phyloP scores from a whole-genome alignment of 805 yeast genomes.

The Cyberlindnera samutprakarnensis region DNA sequence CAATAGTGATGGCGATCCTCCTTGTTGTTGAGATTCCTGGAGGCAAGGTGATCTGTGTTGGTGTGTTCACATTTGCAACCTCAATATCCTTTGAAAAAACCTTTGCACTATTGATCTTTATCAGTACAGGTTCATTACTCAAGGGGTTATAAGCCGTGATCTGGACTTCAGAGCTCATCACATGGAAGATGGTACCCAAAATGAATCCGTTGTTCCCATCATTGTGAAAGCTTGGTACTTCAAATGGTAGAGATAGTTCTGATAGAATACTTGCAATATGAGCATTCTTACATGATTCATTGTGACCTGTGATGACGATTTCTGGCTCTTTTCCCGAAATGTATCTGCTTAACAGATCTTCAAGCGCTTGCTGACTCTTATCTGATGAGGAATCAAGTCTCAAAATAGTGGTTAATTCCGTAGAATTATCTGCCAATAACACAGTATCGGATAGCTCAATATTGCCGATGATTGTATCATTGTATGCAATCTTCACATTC shows the following conservation, averaged over 20 bases:
- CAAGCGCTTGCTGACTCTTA: constrained; percentile 17
- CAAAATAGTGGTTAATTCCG: constrained; percentile 10
- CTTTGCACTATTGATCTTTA: constrained; percentile 36
- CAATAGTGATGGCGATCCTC: constrained; percentile 39
- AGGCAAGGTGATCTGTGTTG: constrained; percentile 35
- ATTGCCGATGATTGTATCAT: constrained; percentile 29
- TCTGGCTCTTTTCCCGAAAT: constrained; percentile 31
- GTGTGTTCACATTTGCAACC: constrained; percentile 37
- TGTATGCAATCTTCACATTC: constrained; percentile 24
- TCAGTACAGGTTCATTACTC: constrained; percentile 34
- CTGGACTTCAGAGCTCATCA: constrained; percentile 47
- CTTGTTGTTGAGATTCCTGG: constrained; percentile 48
- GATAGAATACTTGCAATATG: constrained; percentile 21
- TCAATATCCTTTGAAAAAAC: constrained; percentile 40
- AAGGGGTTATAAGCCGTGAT: constrained; percentile 49
- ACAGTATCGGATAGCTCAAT: constrained; percentile 20
- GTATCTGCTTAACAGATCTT: constrained; percentile 29
- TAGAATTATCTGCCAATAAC: constrained; percentile 14
- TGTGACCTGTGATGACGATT: constrained; percentile 24
- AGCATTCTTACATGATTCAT: constrained; percentile 17
- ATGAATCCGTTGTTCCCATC: constrained; percentile 31
- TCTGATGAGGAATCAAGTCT: constrained; percentile 16
- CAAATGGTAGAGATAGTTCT: constrained; percentile 22
- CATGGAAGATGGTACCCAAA: constrained; percentile 43
- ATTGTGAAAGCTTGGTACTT: constrained; percentile 20